A percentile compares a stretch with the other conserved stretches of the same genome.
phyloP scores from a whole-genome alignment of 2,329 filamentous ascomycete species.

The Furcasterigmium furcatum region DNA sequence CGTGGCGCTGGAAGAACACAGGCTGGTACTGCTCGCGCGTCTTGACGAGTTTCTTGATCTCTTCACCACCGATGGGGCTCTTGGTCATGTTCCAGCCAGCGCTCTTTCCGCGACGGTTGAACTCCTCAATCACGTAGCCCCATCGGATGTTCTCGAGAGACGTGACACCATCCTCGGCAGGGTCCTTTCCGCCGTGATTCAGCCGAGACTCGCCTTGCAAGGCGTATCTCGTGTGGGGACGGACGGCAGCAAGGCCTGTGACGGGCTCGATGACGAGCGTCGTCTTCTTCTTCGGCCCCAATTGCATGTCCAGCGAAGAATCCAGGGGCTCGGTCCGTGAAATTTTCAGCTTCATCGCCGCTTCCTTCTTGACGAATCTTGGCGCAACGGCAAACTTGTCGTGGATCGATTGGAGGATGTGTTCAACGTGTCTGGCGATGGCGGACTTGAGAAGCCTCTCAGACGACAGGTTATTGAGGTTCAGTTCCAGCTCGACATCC shows the following conservation, averaged over 20 bases:
- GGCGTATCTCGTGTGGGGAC: conserved; percentile 57
- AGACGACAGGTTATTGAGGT: conserved; percentile 66
- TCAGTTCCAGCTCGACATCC: conserved; percentile 63
- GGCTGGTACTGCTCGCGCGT: conserved; percentile 61
- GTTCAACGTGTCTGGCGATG: conserved; percentile 70
- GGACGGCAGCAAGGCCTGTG: conserved; percentile 72
- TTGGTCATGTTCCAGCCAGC: conserved; percentile 60
- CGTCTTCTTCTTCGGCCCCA: conserved; percentile 60
- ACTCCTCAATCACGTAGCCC: conserved; percentile 56
- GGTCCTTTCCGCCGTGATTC: conserved; percentile 53
- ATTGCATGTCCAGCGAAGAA: conserved; percentile 65
- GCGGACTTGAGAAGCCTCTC: conserved; percentile 71
- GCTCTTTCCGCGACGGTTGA: conserved; percentile 57
- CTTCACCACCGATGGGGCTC: conserved; percentile 46
- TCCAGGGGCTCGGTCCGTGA: conserved; percentile 62
- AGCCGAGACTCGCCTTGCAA: conserved; percentile 61
- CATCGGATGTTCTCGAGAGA: conserved; percentile 62
- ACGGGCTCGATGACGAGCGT: conserved; percentile 70
- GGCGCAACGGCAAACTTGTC: conserved; percentile 55
- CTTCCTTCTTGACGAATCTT: conserved; percentile 58
- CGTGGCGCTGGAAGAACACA: conserved; percentile 65
- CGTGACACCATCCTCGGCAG: conserved; percentile 52
- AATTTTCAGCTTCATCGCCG: conserved; percentile 54
- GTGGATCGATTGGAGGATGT: conserved; percentile 67
- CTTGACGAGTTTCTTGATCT: conserved; percentile 58